Conservation (phyloP, 768 basidiomycete species). For the Lenzites betulinus region DNA sequence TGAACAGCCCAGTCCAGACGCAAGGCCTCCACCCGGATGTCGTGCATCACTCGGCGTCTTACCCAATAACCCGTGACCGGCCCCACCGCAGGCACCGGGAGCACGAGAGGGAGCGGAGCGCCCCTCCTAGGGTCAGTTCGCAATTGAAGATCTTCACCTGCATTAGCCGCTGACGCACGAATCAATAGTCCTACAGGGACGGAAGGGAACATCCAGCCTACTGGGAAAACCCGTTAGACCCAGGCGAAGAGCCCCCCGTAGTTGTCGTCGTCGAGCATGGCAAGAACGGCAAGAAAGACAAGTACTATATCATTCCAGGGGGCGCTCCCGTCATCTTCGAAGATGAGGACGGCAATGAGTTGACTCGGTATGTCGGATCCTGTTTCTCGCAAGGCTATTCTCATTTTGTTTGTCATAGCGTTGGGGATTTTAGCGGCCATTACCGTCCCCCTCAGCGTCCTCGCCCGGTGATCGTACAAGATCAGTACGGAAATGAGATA, state of each 20-base stretch:
- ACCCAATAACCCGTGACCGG: conserved; percentile 7
- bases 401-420: conserved; percentile 35
- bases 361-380: conserved; percentile 49
- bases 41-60: conserved; percentile 17
- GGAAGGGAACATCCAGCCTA: conserved; percentile 17
- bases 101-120: conserved; percentile 16
- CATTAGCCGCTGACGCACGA: background rate
- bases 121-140: conserved; percentile 6
- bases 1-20: conserved; percentile 13
- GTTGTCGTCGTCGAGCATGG: conserved; percentile 34
- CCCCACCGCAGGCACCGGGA: conserved; percentile 8
- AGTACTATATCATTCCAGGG: conserved; percentile 63
- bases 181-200: background rate
- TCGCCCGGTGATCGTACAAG: conserved; percentile 46
- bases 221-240: conserved; percentile 19
- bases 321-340: conserved; percentile 69
- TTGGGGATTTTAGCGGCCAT: conserved; percentile 50
- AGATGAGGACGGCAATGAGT: conserved; percentile 64
- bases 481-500: conserved; percentile 57
- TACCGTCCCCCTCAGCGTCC: conserved; percentile 25
- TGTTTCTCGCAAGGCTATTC: background rate
- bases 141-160: too few species aligned
- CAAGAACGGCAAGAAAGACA: conserved; percentile 32
- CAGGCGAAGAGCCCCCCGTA: conserved; percentile 29
- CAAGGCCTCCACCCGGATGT: conserved; percentile 27